Evolutionary conservation across 2,329 filamentous ascomycete genomes (phyloP).

Genomic region (Beauveria varroae): DNA sequence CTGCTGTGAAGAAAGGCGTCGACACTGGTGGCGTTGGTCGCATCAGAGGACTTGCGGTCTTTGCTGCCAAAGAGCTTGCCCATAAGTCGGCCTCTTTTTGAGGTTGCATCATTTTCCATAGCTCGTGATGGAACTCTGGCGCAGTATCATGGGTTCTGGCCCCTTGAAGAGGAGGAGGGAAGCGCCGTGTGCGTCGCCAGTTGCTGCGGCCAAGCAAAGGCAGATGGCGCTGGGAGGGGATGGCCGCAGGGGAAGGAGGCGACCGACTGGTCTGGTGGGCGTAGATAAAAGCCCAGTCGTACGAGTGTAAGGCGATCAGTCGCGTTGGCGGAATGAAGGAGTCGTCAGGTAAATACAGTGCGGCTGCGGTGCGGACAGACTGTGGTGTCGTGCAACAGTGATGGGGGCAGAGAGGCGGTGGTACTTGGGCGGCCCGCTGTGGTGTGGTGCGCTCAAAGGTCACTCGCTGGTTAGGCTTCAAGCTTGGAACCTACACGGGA

Average conservation of each 20-base stretch:
- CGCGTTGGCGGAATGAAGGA: background rate
- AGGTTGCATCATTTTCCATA: conserved; percentile 40
- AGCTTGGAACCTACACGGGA: background rate
- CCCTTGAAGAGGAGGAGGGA: conserved; percentile 8
- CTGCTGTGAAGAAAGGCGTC: conserved; percentile 51
- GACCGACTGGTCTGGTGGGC: background rate
- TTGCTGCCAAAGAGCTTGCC: conserved; percentile 52
- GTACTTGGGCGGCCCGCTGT: background rate
- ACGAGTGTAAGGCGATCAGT: background rate
- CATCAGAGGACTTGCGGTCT: conserved; percentile 31
- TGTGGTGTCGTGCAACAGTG: background rate
- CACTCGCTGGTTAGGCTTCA: background rate
- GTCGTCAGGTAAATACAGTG: background rate
- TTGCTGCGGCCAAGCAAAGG: conserved; percentile 15
- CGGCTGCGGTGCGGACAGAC: background rate
- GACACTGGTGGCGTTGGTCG: conserved; percentile 38
- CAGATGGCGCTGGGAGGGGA: background rate
- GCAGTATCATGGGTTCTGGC: conserved; percentile 24
- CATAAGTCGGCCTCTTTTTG: conserved; percentile 50
- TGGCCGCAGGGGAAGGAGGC: background rate
- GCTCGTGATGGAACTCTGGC: conserved; percentile 15
- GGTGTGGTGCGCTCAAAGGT: background rate
- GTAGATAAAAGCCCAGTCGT: background rate
- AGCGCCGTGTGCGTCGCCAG: conserved; percentile 15
- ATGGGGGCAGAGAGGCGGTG: background rate